A percentile compares a stretch with the other conserved stretches of the same genome.
phyloP scores from a whole-genome alignment of 129 eudicot species.

The Centrapalus pauciflorus region DNA sequence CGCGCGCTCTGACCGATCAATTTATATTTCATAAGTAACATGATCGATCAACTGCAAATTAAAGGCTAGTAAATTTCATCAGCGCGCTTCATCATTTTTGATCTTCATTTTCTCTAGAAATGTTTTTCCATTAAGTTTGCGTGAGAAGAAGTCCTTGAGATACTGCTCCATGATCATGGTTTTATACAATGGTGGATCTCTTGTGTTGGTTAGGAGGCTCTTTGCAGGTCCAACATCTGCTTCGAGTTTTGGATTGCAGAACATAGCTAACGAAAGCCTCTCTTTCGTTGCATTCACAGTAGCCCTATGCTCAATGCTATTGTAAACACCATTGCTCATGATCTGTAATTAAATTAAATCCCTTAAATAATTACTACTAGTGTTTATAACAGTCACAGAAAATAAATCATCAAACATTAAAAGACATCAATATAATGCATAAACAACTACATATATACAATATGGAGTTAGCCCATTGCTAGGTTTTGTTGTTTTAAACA shows the following conservation, averaged over 20 bases:
- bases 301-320: conserved; percentile 43
- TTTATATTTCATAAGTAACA: not conserved
- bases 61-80: not conserved
- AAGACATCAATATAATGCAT: no score
- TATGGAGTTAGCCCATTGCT: no score
- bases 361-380: not conserved
- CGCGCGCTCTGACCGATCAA: not conserved
- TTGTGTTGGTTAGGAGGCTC: conserved; percentile 11
- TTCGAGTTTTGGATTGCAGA: conserved; percentile 37
- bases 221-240: conserved; percentile 39
- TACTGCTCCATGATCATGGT: conserved; percentile 28
- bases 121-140: conserved; percentile 38
- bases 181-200: conserved; percentile 29
- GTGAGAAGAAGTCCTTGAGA: conserved; percentile 35
- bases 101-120: conserved; percentile 37
- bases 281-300: conserved; percentile 24
- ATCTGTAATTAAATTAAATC: conserved; percentile 31
- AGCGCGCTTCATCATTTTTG: not conserved
- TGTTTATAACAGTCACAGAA: no score
- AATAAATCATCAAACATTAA: not conserved
- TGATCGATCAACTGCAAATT: no score
- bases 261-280: conserved; percentile 36
- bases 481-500: no score
- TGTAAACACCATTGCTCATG: conserved; percentile 36
- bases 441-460: no score